Evolutionary conservation across 257 asterid species (phyloP).

Genomic region (Gentiana dahurica): DNA sequence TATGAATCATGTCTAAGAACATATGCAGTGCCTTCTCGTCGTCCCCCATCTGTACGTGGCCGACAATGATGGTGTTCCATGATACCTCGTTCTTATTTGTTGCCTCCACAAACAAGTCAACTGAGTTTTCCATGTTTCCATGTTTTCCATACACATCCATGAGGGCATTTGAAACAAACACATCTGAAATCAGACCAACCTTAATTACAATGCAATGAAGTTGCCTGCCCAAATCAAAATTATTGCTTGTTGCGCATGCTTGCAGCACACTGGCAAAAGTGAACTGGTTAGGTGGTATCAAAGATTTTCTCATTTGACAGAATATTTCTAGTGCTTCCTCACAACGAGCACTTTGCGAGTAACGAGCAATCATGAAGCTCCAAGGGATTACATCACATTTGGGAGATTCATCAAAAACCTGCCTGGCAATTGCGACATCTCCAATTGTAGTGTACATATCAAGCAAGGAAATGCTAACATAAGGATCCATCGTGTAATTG

Average conservation of each 20-base stretch:
- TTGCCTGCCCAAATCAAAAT: constrained; percentile 57
- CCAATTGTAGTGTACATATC: constrained; percentile 67
- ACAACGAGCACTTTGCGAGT: constrained; percentile 62
- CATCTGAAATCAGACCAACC: constrained; percentile 53
- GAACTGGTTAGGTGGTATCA: constrained; percentile 66
- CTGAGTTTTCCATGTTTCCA: constrained; percentile 53
- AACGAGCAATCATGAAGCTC: constrained; percentile 94
- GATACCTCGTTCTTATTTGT: constrained; percentile 62
- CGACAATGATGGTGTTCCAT: constrained; percentile 88
- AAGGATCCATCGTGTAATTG: constrained; percentile 62
- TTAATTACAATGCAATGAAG: constrained; percentile 55
- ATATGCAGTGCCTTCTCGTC: constrained; percentile 56
- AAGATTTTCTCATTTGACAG: constrained; percentile 45
- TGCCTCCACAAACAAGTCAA: constrained; percentile 41
- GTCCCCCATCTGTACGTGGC: constrained; percentile 65
- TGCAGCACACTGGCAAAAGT: constrained; percentile 85
- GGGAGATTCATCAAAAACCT: constrained; percentile 70
- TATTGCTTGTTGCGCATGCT: constrained; percentile 60
- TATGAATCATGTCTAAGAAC: constrained; percentile 49
- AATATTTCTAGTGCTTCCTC: constrained; percentile 63
- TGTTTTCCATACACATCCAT: constrained; percentile 89
- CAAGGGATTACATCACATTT: constrained; percentile 76
- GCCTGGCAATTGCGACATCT: constrained; percentile 55
- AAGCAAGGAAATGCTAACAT: constrained; percentile 75
- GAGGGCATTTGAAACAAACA: constrained; percentile 71